Evolutionary conservation across 176 grass and related monocot genomes (phyloP).

Genomic region (Oryza meridionalis): DNA sequence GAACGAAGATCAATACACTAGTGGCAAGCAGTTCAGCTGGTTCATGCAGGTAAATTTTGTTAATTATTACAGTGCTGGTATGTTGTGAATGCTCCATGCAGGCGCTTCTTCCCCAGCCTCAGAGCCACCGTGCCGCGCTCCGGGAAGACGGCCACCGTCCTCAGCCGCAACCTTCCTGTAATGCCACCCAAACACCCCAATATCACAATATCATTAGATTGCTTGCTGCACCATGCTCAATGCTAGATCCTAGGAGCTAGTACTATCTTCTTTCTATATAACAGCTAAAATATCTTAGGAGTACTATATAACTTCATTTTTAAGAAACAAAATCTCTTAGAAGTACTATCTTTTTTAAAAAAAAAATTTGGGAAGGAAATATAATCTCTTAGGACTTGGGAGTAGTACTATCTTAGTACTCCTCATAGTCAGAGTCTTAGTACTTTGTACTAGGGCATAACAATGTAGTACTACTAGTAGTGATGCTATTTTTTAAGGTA

Average conservation of each 20-base stretch:
- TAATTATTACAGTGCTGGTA: neutral
- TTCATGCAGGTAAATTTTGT: neutral
- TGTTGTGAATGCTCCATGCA: constrained; percentile 65
- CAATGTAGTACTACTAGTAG: neutral
- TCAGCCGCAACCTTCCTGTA: constrained; percentile 65
- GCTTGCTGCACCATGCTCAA: neutral
- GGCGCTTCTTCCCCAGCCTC: constrained; percentile 70
- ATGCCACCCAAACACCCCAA: constrained; percentile 15
- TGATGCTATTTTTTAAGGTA: neutral
- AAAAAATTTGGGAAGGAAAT: neutral
- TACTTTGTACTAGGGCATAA: neutral
- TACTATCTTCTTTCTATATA: neutral
- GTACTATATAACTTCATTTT: neutral
- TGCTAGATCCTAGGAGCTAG: neutral
- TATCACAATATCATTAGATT: neutral
- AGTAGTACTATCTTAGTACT: constrained; percentile 10
- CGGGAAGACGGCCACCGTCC: constrained; percentile 58
- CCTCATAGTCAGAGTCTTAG: neutral
- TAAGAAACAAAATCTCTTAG: neutral
- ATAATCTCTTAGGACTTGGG: neutral
- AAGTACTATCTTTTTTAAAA: neutral
- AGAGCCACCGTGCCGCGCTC: constrained; percentile 53
- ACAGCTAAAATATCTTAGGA: neutral
- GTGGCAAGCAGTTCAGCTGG: neutral
- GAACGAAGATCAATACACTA: neutral